Evolutionary conservation across 495 filamentous ascomycete species (phyloP).

Genomic region (Thermothielavioides terrestris): DNA sequence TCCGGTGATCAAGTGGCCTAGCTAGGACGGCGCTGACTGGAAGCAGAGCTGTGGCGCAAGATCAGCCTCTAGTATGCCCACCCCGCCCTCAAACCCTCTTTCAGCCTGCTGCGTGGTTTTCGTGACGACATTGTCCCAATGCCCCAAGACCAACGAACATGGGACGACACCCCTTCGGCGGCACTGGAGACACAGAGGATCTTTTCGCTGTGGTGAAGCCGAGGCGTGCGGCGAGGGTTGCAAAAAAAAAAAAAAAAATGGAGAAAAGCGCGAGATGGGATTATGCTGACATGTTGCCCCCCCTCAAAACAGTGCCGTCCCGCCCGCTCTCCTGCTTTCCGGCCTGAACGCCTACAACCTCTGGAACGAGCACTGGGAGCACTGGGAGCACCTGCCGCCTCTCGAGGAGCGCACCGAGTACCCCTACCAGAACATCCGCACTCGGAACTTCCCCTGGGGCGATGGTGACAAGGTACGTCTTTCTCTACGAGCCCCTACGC

Average conservation of each 20-base stretch:
- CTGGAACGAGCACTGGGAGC: slow-evolving; percentile 94
- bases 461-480: slow-evolving; percentile 86
- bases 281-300: slow-evolving; percentile 4
- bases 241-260: not conserved
- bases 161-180: too few relatives aligned
- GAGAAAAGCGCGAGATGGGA: too few relatives aligned
- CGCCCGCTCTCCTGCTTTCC: slow-evolving; percentile 62
- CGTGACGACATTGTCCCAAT: slow-evolving; percentile 2
- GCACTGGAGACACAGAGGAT: too few relatives aligned
- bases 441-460: slow-evolving; percentile 85
- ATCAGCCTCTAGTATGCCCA: slow-evolving; percentile 76
- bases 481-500: slow-evolving; percentile 29
- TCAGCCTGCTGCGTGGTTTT: slow-evolving; percentile 23
- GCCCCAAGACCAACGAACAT: not conserved
- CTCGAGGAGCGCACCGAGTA: slow-evolving; percentile 85
- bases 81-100: not conserved
- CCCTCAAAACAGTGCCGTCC: slow-evolving; percentile 47
- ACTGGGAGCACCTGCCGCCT: slow-evolving; percentile 76
- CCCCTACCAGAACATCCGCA: slow-evolving; percentile 87
- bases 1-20: not conserved
- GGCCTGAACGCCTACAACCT: slow-evolving; percentile 74
- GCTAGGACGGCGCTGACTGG: slow-evolving; percentile 13
- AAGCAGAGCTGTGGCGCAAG: slow-evolving; percentile 83
- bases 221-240: too few relatives aligned
- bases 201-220: too few relatives aligned